A percentile compares a stretch with the other conserved stretches of the same genome.
phyloP scores from a whole-genome alignment of 176 grass and related monocot species.

The Phyllostachys edulis region DNA sequence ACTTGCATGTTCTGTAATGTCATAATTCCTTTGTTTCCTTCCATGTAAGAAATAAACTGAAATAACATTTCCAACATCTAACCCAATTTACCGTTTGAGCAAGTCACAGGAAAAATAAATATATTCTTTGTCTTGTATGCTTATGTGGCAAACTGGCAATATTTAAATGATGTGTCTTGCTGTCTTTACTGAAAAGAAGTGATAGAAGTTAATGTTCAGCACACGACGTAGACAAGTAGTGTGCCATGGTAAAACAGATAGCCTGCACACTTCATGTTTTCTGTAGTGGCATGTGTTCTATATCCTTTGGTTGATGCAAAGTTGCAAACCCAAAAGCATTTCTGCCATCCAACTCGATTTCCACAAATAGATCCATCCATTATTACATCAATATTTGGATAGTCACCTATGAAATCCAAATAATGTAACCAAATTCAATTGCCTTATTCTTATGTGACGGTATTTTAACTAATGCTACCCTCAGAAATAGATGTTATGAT shows the following conservation, averaged over 20 bases:
- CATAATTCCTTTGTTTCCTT: conserved; percentile 17
- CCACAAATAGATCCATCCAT: not conserved
- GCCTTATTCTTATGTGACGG: not conserved
- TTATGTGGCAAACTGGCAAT: not conserved
- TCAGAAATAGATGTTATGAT: not conserved
- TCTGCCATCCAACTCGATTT: not conserved
- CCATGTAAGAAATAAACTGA: conserved; percentile 21
- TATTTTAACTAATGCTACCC: not conserved
- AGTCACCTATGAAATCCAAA: not conserved
- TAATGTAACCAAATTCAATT: not conserved
- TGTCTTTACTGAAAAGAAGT: not conserved
- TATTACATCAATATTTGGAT: conserved; percentile 19
- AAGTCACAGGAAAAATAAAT: not conserved
- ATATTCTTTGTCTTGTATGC: not conserved
- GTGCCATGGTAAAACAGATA: not conserved
- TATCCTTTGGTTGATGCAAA: not conserved
- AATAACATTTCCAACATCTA: not conserved
- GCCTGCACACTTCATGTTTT: not conserved
- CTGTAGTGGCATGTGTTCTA: not conserved
- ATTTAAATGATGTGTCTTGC: conserved; percentile 15
- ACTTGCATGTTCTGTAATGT: conserved; percentile 6
- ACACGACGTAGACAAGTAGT: not conserved
- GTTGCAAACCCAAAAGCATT: conserved; percentile 2
- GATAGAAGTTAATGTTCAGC: not conserved
- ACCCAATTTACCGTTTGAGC: not conserved